Conservation (phyloP, 768 basidiomycete species). For the Psilocybe cubensis region DNA sequence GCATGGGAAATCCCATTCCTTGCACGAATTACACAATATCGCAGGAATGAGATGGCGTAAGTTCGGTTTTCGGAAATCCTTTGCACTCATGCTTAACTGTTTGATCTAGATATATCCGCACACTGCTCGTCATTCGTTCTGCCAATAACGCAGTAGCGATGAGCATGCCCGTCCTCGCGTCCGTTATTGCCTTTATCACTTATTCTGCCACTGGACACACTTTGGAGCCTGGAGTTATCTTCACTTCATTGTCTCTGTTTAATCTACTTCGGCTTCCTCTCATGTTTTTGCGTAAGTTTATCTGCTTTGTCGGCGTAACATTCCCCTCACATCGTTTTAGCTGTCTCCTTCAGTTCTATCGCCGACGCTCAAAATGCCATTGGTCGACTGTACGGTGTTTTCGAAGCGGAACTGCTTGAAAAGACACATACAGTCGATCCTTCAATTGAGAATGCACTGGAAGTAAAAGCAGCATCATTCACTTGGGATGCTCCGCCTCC, state of each 20-base stretch:
- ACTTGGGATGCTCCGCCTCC: constrained; percentile 85
- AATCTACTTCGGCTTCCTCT: constrained; percentile 81
- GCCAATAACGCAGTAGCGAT: constrained; percentile 71
- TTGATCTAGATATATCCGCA: constrained; percentile 58
- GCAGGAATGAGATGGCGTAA: constrained; percentile 72
- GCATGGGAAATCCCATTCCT: constrained; percentile 88
- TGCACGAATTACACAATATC: constrained; percentile 67
- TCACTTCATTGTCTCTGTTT: constrained; percentile 86
- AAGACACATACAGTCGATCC: constrained; percentile 60
- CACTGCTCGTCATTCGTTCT: constrained; percentile 65
- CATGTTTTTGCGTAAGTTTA: constrained; percentile 65
- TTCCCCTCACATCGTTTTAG: constrained; percentile 34
- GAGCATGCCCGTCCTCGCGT: constrained; percentile 77
- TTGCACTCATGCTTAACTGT: not conserved
- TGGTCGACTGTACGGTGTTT: constrained; percentile 77
- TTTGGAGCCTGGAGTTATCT: constrained; percentile 73
- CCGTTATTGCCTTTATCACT: constrained; percentile 75
- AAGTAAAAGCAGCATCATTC: constrained; percentile 72
- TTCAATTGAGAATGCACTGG: constrained; percentile 63
- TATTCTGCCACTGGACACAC: constrained; percentile 75
- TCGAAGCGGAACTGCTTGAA: constrained; percentile 78
- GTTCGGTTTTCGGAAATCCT: constrained; percentile 15
- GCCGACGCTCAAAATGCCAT: constrained; percentile 85
- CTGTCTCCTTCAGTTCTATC: constrained; percentile 73
- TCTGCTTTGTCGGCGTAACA: constrained; percentile 1